Evolutionary conservation across 805 yeast species (phyloP), one percentile per base, ranked within the genome.

Genomic region (Starmera pachycereana): DNA sequence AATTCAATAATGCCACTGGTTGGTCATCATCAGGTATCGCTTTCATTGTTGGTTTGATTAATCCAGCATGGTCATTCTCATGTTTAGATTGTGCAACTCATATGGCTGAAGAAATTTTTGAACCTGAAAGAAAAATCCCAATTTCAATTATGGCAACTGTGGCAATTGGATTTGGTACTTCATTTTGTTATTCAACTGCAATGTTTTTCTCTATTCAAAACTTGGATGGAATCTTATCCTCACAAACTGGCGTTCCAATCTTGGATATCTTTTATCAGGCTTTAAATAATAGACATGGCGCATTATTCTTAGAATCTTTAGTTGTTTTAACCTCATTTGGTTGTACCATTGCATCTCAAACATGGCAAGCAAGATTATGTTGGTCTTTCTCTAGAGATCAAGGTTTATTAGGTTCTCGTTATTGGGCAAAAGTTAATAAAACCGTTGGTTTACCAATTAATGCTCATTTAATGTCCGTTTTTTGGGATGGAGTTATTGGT

Each of bases 31-130:
- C 72, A 2, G 84, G 73, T 27, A 69, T 78, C 56, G 81, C 83
- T 0, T 76, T 78, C 53, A 69, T 79, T 41, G 74, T 77, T n/a
- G 86, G 87, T n/a, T 58, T 79, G 37, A 71, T 79, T 47, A 78
- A 78, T 53, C 82, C 85, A 6, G 72, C 76, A 41, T 80, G 83
- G 83, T 73, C 80, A 9, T 78, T 78, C 61, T 68, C 77, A 25
- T 78, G 86, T 47, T 65, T 78, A 37, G 88, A 80, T 52, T 74
- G 78, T 42, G 84, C 85, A 3, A 76, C 85, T 3, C 87, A 80
- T 50, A 67, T 81, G 71, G 77, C 81, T 18, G 88, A 81, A 52
- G 87, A 80, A 52, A 69, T 69, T 31, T 50, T 62, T 13, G 59
- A 68, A 29, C 81, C 83, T 14, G 68, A 69, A 43, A 61, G 66